A percentile compares a stretch with the other conserved stretches of the same genome.
These are phyloP conservation scores for Botryotinia globosa DNA, from an alignment of 2,329 filamentous ascomycete species.

Conservation along the genomic window DNA sequence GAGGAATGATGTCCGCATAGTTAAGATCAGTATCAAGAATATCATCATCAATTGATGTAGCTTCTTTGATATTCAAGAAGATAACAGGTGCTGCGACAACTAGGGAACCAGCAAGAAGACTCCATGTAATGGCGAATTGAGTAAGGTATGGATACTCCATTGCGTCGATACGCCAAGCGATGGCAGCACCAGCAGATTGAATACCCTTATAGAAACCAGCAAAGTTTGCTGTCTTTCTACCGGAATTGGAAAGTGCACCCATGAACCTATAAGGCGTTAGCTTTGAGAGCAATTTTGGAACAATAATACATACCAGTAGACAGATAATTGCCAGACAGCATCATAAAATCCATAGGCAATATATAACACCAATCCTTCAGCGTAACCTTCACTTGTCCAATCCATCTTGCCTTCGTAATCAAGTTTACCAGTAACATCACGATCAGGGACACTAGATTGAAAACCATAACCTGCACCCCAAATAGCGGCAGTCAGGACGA, in stretches of 20 bases:
- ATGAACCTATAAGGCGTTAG: slow-evolving; percentile 62
- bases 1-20: slow-evolving; percentile 58
- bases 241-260: slow-evolving; percentile 85
- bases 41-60: slow-evolving; percentile 73
- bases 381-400: slow-evolving; percentile 58
- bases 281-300: slow-evolving; percentile 43
- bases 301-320: slow-evolving; percentile 72
- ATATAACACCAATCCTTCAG: slow-evolving; percentile 79
- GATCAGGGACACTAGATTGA: slow-evolving; percentile 51
- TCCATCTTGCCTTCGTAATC: slow-evolving; percentile 22
- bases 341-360: slow-evolving; percentile 88
- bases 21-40: slow-evolving; percentile 83
- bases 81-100: slow-evolving; percentile 75
- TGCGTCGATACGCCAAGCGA: slow-evolving; percentile 68
- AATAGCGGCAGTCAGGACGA: slow-evolving; percentile 67
- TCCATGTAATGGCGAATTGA: slow-evolving; percentile 74
- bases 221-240: slow-evolving; percentile 84
- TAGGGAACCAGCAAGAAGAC: slow-evolving; percentile 67
- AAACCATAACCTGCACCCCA: slow-evolving; percentile 81
- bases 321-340: slow-evolving; percentile 80
- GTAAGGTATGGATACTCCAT: slow-evolving; percentile 60
- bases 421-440: slow-evolving; percentile 51
- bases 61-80: slow-evolving; percentile 72
- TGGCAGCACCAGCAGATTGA: slow-evolving; percentile 75
- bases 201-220: slow-evolving; percentile 85